Evolutionary conservation across 2,329 filamentous ascomycete species (phyloP).

Genomic region (Ophiocordyceps robertsii): DNA sequence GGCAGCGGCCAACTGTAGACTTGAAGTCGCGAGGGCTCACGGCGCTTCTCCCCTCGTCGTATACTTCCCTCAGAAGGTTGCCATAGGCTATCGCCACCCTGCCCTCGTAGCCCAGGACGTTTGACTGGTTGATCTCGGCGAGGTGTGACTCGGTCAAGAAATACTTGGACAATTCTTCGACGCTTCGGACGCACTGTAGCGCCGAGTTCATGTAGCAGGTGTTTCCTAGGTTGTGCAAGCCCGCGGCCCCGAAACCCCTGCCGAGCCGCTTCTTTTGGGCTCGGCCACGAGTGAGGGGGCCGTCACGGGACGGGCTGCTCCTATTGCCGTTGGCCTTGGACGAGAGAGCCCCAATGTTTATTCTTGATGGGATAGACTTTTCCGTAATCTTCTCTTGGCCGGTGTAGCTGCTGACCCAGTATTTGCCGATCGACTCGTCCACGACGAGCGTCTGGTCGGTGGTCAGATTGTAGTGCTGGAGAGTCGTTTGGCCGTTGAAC

Average conservation of each 20-base stretch:
- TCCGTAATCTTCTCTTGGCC: slow-evolving; percentile 18
- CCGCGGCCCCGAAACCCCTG: slow-evolving; percentile 62
- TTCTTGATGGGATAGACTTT: slow-evolving; percentile 21
- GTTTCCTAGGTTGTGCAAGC: slow-evolving; percentile 83
- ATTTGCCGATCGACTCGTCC: slow-evolving; percentile 59
- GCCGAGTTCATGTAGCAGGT: slow-evolving; percentile 99
- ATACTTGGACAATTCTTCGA: slow-evolving; percentile 86
- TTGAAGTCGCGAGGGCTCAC: slow-evolving; percentile 76
- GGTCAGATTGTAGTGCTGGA: slow-evolving; percentile 55
- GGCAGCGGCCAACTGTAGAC: slow-evolving; percentile 63
- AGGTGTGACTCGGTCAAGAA: slow-evolving; percentile 67
- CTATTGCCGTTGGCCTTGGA: slow-evolving; percentile 39
- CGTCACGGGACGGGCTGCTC: slow-evolving; percentile 51
- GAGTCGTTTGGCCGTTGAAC: slow-evolving; percentile 59
- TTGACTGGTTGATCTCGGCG: slow-evolving; percentile 70
- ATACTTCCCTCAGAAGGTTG: slow-evolving; percentile 63
- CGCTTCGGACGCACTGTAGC: slow-evolving; percentile 83
- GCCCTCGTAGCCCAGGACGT: slow-evolving; percentile 75
- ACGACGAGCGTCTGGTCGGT: slow-evolving; percentile 67
- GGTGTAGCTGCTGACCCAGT: slow-evolving; percentile 40
- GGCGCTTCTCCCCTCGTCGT: slow-evolving; percentile 54
- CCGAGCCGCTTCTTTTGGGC: slow-evolving; percentile 56
- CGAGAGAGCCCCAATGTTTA: slow-evolving; percentile 11
- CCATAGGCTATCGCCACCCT: slow-evolving; percentile 79
- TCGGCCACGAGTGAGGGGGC: slow-evolving; percentile 57